Base-by-base conservation (phyloP, 2,329 filamentous ascomycete species). In the Scedosporium dehoogii region DNA sequence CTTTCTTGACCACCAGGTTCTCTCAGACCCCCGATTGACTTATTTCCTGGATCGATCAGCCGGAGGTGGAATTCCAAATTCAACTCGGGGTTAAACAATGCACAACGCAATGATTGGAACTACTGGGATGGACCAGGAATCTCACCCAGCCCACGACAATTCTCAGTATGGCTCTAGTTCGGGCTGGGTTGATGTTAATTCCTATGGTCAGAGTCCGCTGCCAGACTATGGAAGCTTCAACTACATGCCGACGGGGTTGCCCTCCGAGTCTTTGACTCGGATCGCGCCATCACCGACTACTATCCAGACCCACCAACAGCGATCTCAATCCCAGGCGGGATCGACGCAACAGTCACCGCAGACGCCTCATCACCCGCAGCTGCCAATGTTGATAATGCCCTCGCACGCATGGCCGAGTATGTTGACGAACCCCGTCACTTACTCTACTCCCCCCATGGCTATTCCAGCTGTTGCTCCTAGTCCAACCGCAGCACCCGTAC, bases 401-500 rank as follows among this genome's bases (percentile, higher is more conserved):
- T 81, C 81, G 57, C 81, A 87, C 66, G 73, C 82, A 65, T 96
- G 91, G 91, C 91, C 91, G 6, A 93, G 90, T 72, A 88, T 92
- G 82, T 78, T 93, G 71, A 89, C 88, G 56, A 89, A 88, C 66
- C 88, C 89, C 55, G 79, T 83, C 53, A 84, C 74, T 67, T 91
- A 85, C 69, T 80, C 85, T 55, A 80, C 86, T 48, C 79, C 84
- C 51, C 80, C 82, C 14, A 73, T 85, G 60, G 76, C 84, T 46
- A 80, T 89, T 63, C 81, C 86, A n/a, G 61, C 61, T 14, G 53
- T 57, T 4, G 60, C 48, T 6, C 55, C 61, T 18, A 21, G 46
- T 21, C 48, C 57, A 21, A 12, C 58, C 18, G 9, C 41, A 41
- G 23, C 64, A 14, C 23, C 33, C 21, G 16, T 14, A 29, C 53